Base-by-base conservation (phyloP, 1,139 yeast species). In the Debaryomyces subglobosus region DNA sequence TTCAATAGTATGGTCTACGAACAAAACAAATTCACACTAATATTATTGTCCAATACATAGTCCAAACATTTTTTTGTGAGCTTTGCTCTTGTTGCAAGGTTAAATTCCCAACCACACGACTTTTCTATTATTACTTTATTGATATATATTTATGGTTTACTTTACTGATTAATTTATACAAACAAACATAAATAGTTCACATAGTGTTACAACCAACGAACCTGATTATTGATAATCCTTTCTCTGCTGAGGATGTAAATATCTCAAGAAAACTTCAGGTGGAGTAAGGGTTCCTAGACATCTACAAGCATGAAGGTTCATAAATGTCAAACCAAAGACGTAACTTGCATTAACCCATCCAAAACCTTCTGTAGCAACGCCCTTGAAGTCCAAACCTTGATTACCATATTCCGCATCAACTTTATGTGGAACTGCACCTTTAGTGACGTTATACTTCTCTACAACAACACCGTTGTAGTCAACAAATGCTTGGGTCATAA, bases 341-440 rank as follows among this genome's bases (percentile, higher is more conserved):
- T 82, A 92, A 60, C 94, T 85, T 7, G 97, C 88, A 71, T 92
- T 92, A 51, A 91, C 97, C 97, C 98, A 92, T 0, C 97, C 98
- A 68, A 89, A 89, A 1, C 99, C 99, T 71, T 95, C 98, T 12
- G 89, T 86, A 0, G 97, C 96, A 32, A 89, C 97, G 38, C 97
- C 97, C 65, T 89, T 86, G 64, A 91, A 89, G 52, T 86, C 96
- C 3, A 88, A 79, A 7, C 99, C 99, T 68, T 94, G 99, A 65
- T 94, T 94, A 20, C 99, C 99, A 67, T 94, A 94, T 66, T 94
- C 99, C 0, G 98, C 98, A 57, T 88, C 90, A 20, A 94, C 98
- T 54, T 85, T 81, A 65, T 94, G 98, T 1, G 98, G 96, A 55
- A 86, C 91, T 3, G 85, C 83, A 5, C 86, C 84, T 52, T 84